Conservation (phyloP, 371 early-diverging fungal genomes). For the Thermomucor indicae-seudaticae region DNA sequence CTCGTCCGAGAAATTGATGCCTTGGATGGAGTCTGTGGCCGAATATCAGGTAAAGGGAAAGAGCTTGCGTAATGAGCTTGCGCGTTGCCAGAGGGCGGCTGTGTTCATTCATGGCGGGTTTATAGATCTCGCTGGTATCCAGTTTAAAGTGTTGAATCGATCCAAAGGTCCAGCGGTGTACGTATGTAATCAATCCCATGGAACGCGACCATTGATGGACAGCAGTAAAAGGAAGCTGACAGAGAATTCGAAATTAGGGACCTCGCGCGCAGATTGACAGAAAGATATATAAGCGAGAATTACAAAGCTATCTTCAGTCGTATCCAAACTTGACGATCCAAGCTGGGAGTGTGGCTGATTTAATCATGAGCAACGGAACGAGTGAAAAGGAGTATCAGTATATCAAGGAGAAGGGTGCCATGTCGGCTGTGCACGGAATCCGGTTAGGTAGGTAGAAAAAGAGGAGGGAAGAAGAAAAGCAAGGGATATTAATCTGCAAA, state of each 20-base stretch:
- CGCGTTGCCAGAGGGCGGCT: too few species aligned
- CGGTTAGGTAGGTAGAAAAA: conserved; percentile 23
- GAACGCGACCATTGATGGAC: not conserved
- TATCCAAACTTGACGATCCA: conserved; percentile 72
- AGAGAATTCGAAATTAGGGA: conserved; percentile 32
- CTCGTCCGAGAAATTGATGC: conserved; percentile 83
- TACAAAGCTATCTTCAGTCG: conserved; percentile 58
- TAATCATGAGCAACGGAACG: conserved; percentile 48
- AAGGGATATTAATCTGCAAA: too few species aligned
- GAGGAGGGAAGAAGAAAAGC: too few species aligned
- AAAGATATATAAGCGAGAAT: conserved; percentile 70
- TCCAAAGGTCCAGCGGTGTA: conserved; percentile 88
- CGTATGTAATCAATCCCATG: conserved; percentile 42
- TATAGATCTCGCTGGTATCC: conserved; percentile 76
- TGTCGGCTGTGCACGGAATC: conserved; percentile 31
- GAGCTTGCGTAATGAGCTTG: too few species aligned
- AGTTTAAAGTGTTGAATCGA: conserved; percentile 81
- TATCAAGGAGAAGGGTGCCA: conserved; percentile 23
- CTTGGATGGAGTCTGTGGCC: conserved; percentile 79
- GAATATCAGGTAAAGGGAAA: conserved; percentile 57
- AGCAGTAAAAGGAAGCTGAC: not conserved
- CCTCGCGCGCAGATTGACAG: conserved; percentile 87
- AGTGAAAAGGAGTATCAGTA: conserved; percentile 22
- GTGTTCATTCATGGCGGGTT: too few species aligned
- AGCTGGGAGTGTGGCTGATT: conserved; percentile 72